Base-by-base conservation (phyloP, 352 stramenopile genomes). In the Phytopythium litorale region DNA sequence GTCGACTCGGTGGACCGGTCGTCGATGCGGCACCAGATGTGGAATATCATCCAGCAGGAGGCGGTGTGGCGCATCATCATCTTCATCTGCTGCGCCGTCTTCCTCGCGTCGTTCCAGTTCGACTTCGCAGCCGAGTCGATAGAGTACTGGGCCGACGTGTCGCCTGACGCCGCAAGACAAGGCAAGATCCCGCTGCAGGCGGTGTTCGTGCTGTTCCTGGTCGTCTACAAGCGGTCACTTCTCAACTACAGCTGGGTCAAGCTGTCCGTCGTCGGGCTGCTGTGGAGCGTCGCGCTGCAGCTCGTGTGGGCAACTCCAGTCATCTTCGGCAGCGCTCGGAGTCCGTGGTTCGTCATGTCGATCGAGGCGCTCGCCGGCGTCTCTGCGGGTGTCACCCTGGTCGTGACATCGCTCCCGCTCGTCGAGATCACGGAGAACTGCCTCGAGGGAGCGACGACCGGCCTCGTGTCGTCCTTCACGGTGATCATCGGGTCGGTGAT, bases 171-270 rank as follows among this genome's bases (percentile, higher is more conserved):
- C 3, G 59, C 73, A 16, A 79, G 77, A 2, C 32, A 81, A 1
- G 73, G 67, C 3, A 59, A 74, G 40, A 89, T 91, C 33, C 72
- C 78, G 2, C 69, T 70, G 23, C 70, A 88, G 38, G 45, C 66
- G 7, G 63, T 89, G 54, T 66, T 79, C 65, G 68, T 91, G 12
- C 1, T 79, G 21, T 60, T 68, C 40, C 72, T 91, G 25, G 28
- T 86, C 51, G 64, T 73, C 13, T 92, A 79, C 62, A 80, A 83
- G 48, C 62, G 76, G 42, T 77, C 70, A 21, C 55, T 90, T 45
- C 81, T 92, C 43, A 92, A 92, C 63, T 84, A 79, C 69, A 89
- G 76, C 58, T 92, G 83, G 83, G 68, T 87, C 32, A 79, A 78
- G 30, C 68, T 91, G 4, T 81, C 73, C 1, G 64, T 81, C 9